phyloP scores from a whole-genome alignment of 1,284 basidiomycete species.

The Cryptococcus deneoformans region DNA sequence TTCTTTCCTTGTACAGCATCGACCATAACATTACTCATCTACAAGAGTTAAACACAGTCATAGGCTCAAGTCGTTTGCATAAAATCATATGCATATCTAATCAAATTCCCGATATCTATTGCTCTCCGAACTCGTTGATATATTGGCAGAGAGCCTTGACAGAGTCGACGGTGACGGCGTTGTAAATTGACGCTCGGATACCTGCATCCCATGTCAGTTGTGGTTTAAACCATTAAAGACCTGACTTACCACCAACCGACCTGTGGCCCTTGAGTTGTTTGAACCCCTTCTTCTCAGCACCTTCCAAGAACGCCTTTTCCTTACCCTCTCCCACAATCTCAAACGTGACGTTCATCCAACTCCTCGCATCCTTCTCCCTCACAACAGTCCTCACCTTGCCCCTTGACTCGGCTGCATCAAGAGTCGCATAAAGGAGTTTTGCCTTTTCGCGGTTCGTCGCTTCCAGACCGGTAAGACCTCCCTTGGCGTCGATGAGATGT shows the following conservation, averaged over 20 bases:
- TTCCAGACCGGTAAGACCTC: constrained; percentile 70
- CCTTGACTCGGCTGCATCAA: constrained; percentile 67
- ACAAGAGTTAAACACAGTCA: too few relatives aligned
- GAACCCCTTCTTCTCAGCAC: constrained; percentile 73
- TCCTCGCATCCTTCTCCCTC: constrained; percentile 62
- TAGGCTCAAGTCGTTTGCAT: too few relatives aligned
- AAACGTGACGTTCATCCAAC: constrained; percentile 94
- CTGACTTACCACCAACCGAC: constrained; percentile 56
- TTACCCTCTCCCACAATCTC: constrained; percentile 64
- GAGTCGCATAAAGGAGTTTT: constrained; percentile 65
- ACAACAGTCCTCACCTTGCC: constrained; percentile 69
- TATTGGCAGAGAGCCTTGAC: constrained; percentile 53
- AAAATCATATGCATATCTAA: too few relatives aligned
- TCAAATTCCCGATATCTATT: background rate
- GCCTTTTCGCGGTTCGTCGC: constrained; percentile 68
- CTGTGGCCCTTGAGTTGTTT: constrained; percentile 87
- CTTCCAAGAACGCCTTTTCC: constrained; percentile 70
- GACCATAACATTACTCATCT: too few relatives aligned
- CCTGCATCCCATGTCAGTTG: constrained; percentile 52
- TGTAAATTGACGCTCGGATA: constrained; percentile 90
- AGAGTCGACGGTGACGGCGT: constrained; percentile 83
- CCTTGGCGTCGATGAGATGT: constrained; percentile 61
- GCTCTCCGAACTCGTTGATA: constrained; percentile 49
- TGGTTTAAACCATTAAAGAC: background rate
- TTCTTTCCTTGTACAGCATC: too few relatives aligned